Conservation (phyloP, 805 yeast species). For the Candida sanyiensis region DNA sequence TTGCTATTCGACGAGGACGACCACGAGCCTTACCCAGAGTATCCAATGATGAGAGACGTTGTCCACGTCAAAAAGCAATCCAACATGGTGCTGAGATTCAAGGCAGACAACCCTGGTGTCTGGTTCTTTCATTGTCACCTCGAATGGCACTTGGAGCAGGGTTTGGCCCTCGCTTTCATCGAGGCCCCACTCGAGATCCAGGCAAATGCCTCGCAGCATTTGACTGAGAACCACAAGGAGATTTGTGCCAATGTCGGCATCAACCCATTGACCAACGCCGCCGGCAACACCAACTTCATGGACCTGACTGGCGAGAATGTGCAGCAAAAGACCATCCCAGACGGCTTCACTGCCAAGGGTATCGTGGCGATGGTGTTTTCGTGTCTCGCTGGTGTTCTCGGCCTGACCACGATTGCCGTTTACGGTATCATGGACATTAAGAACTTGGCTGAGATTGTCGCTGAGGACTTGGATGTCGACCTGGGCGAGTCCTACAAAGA, state of each 20-base stretch:
- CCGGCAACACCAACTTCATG: constrained; percentile 64
- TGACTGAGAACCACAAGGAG: constrained; percentile 55
- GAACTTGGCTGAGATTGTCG: constrained; percentile 58
- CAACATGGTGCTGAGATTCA: constrained; percentile 78
- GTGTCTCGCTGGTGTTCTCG: constrained; percentile 76
- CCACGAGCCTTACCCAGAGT: constrained; percentile 51
- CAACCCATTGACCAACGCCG: constrained; percentile 75
- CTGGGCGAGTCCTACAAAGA: constrained; percentile 11
- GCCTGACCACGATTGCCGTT: constrained; percentile 66
- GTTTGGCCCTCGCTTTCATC: constrained; percentile 71
- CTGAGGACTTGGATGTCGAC: constrained; percentile 19
- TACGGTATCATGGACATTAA: constrained; percentile 86
- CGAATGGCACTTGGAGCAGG: constrained; percentile 97
- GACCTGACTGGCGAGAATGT: constrained; percentile 72
- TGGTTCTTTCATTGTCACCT: constrained; percentile 99
- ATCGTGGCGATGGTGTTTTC: constrained; percentile 92
- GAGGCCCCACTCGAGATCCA: constrained; percentile 80
- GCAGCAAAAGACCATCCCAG: constrained; percentile 64
- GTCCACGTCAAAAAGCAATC: constrained; percentile 78
- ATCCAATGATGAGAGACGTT: constrained; percentile 83
- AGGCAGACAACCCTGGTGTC: constrained; percentile 94
- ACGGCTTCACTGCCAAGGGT: constrained; percentile 93
- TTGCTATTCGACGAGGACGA: constrained; percentile 48
- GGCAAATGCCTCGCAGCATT: constrained; percentile 42
- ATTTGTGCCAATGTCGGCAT: constrained; percentile 57